phyloP scores from a whole-genome alignment of 2,329 filamentous ascomycete species.

The Fusarium buharicum region DNA sequence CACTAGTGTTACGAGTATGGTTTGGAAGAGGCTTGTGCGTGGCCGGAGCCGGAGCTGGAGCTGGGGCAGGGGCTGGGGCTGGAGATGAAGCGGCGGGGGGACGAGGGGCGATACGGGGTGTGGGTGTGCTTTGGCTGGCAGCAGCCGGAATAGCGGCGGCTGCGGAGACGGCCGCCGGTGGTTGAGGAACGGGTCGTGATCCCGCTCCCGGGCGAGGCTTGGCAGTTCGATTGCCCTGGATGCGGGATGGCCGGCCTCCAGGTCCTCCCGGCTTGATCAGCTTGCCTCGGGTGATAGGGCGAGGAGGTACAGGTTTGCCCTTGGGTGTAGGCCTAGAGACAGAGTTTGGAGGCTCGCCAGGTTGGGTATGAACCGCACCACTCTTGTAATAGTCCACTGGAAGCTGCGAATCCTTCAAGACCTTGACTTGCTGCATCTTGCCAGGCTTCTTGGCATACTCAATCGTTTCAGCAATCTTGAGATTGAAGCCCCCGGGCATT shows the following conservation, averaged over 20 bases:
- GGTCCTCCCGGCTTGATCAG: slow-evolving; percentile 92
- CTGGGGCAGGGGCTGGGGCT: slow-evolving; percentile 29
- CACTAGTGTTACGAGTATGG: slow-evolving; percentile 66
- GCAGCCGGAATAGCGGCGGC: slow-evolving; percentile 44
- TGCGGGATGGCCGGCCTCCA: slow-evolving; percentile 79
- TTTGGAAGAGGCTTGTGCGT: slow-evolving; percentile 52
- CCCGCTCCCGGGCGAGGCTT: slow-evolving; percentile 57
- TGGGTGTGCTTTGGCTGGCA: slow-evolving; percentile 36
- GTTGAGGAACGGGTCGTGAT: slow-evolving; percentile 49
- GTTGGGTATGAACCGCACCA: slow-evolving; percentile 84
- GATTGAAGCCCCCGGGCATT: slow-evolving; percentile 81
- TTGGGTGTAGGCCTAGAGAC: slow-evolving; percentile 86
- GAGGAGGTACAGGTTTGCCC: slow-evolving; percentile 84
- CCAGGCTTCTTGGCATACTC: slow-evolving; percentile 98
- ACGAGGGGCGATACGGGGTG: slow-evolving; percentile 11
- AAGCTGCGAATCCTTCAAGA: slow-evolving; percentile 83
- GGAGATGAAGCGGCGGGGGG: slow-evolving; percentile 17
- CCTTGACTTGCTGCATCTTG: slow-evolving; percentile 89
- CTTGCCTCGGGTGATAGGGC: slow-evolving; percentile 93
- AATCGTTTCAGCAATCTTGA: slow-evolving; percentile 85
- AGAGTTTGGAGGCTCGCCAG: slow-evolving; percentile 85
- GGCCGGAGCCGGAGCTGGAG: slow-evolving; percentile 31
- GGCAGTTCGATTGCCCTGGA: slow-evolving; percentile 62
- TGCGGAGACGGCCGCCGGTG: slow-evolving; percentile 47
- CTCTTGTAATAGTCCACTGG: slow-evolving; percentile 92